Conservation (phyloP, 306 rosid genomes). For the Quillaja saponaria region DNA sequence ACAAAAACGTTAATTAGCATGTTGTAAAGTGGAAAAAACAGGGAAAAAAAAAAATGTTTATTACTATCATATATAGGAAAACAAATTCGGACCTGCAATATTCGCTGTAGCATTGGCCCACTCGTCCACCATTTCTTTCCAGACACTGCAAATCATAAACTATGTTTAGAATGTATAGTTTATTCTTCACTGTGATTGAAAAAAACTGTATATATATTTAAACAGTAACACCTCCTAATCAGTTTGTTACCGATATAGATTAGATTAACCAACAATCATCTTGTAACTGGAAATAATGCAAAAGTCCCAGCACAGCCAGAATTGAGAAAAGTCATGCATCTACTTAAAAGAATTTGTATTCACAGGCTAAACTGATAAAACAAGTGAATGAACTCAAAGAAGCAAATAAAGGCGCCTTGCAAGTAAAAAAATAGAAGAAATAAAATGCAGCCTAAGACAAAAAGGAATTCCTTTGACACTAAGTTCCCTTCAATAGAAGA, state of each 20-base stretch:
- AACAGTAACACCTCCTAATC: not conserved
- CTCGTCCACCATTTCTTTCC: conserved; percentile 80
- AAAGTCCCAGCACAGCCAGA: not conserved
- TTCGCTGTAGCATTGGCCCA: conserved; percentile 63
- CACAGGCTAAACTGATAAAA: not conserved
- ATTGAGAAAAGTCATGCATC: not conserved
- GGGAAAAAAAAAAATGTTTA: not conserved
- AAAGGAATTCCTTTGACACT: not conserved
- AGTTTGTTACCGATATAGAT: not conserved
- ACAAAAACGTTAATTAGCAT: conserved; percentile 20
- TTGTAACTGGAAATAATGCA: too few relatives aligned
- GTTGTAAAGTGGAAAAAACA: not conserved
- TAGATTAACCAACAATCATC: not conserved
- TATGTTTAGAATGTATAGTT: conserved; percentile 23
- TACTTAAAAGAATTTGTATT: too few relatives aligned
- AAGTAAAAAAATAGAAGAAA: conserved; percentile 2
- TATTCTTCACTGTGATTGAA: conserved; percentile 4
- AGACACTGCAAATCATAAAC: conserved; percentile 51
- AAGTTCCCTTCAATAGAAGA: conserved; percentile 23
- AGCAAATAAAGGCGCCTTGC: not conserved
- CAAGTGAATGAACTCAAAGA: conserved; percentile 5
- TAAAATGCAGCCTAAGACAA: conserved; percentile 3
- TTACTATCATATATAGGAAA: conserved; percentile 1
- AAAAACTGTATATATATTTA: too few relatives aligned
- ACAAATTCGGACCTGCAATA: conserved; percentile 40